Percentiles rank a stretch among this genome's conserved stretches.
Conservation (phyloP, 768 basidiomycete genomes). For the Gyrodon lividus region DNA sequence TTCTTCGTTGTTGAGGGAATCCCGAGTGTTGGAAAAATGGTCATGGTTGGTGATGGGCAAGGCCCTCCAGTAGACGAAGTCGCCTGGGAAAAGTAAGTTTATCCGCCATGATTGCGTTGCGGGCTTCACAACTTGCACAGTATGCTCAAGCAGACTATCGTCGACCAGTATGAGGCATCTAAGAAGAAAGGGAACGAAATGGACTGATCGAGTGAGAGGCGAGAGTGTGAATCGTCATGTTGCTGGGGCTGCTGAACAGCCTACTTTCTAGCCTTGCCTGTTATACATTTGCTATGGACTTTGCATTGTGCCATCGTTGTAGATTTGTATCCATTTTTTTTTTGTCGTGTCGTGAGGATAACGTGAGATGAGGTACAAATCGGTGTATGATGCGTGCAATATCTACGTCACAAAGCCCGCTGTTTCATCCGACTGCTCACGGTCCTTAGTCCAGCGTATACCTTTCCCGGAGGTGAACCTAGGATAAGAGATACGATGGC, state of each 20-base stretch:
- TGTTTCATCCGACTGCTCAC: conserved; percentile 94
- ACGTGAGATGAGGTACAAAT: background rate
- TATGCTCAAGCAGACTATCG: conserved; percentile 45
- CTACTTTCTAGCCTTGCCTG: background rate
- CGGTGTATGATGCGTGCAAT: conserved; percentile 5
- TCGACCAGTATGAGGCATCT: conserved; percentile 49
- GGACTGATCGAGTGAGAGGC: conserved; percentile 8
- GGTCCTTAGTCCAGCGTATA: conserved; percentile 87
- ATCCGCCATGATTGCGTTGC: background rate
- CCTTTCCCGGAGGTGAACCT: conserved; percentile 93
- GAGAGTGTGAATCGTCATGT: background rate
- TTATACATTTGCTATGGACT: background rate
- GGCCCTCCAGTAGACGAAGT: conserved; percentile 56
- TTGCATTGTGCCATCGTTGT: background rate
- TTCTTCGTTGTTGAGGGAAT: conserved; percentile 65
- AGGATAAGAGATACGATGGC: conserved; percentile 94
- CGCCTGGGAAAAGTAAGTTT: conserved; percentile 58
- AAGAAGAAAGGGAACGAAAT: conserved; percentile 28
- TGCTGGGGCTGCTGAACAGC: background rate
- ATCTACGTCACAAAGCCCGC: conserved; percentile 61
- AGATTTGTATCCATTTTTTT: conserved; percentile 9
- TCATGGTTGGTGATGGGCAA: conserved; percentile 69
- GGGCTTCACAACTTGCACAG: conserved; percentile 30
- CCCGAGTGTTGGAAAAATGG: conserved; percentile 58
- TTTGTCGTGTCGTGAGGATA: background rate